Percentiles rank a stretch among this genome's conserved stretches.
Evolutionary conservation across 106 monocot genomes (phyloP).

Genomic region (Acanthochlamys bracteata): DNA sequence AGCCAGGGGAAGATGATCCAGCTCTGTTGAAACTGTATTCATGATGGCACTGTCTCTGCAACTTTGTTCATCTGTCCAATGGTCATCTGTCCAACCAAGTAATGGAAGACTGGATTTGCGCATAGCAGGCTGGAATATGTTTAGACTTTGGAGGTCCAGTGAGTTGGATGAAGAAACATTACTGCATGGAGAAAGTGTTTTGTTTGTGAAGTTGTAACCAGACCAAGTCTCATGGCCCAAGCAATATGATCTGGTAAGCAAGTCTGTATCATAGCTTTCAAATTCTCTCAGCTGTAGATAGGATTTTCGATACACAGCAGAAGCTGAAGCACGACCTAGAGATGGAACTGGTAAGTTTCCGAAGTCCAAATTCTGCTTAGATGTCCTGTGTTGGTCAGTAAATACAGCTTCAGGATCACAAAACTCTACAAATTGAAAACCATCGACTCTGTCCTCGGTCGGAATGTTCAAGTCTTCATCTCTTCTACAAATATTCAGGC

Average conservation of each 20-base stretch:
- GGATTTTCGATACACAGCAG: background rate
- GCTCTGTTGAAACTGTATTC: no score
- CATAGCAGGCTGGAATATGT: background rate
- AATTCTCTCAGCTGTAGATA: background rate
- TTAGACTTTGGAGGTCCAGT: background rate
- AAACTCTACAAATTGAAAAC: background rate
- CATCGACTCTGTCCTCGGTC: background rate
- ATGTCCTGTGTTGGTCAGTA: background rate
- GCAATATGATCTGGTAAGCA: background rate
- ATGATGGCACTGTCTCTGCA: no score
- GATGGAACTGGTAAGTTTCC: background rate
- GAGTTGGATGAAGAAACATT: background rate
- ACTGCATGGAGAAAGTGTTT: conserved; percentile 2
- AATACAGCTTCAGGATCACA: background rate
- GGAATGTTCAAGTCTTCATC: background rate
- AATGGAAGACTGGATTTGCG: conserved; percentile 2
- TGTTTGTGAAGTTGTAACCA: background rate
- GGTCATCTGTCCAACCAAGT: background rate
- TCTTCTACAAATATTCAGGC: background rate
- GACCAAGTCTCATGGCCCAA: background rate
- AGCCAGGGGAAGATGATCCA: no score
- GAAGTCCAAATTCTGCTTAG: background rate
- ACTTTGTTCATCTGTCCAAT: no score
- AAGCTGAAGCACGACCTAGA: background rate
- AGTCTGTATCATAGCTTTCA: background rate